Evolutionary conservation across 768 basidiomycete species (phyloP).

Genomic region (Mycena polygramma): DNA sequence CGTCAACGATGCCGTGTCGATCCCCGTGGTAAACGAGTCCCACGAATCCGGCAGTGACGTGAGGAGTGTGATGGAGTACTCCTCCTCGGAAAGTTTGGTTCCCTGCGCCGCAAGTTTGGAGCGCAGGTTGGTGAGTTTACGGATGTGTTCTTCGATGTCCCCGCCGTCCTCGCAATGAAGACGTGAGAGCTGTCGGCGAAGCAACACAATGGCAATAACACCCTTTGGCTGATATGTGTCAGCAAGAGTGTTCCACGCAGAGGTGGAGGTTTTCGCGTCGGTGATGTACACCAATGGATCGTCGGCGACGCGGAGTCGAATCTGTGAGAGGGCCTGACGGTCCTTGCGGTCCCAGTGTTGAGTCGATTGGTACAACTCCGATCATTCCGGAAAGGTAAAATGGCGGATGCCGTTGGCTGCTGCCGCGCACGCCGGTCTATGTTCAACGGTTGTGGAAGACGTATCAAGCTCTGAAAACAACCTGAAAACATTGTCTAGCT

Average conservation of each 20-base stretch:
- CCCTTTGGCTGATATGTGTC: constrained; percentile 29
- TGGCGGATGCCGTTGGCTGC: too few species aligned
- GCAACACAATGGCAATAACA: constrained; percentile 23
- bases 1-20: constrained; percentile 39
- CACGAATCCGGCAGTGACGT: constrained; percentile 31
- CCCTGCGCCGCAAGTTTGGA: constrained; percentile 42
- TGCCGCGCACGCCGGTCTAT: too few species aligned
- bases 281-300: constrained; percentile 20
- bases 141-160: constrained; percentile 48
- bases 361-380: too few species aligned
- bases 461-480: too few species aligned
- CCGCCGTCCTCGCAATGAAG: constrained; percentile 14
- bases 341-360: too few species aligned
- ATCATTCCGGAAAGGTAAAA: too few species aligned
- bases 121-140: constrained; percentile 40
- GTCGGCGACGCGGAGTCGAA: constrained; percentile 36
- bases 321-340: constrained; percentile 45
- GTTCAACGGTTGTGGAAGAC: too few species aligned
- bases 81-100: constrained; percentile 40
- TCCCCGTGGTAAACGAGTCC: constrained; percentile 45
- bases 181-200: constrained; percentile 13
- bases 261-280: constrained; percentile 18
- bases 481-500: too few species aligned
- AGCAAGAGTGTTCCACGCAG: constrained; percentile 46
- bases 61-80: constrained; percentile 48